Conservation (phyloP, 768 basidiomycete species). For the Lentinus tigrinus region DNA sequence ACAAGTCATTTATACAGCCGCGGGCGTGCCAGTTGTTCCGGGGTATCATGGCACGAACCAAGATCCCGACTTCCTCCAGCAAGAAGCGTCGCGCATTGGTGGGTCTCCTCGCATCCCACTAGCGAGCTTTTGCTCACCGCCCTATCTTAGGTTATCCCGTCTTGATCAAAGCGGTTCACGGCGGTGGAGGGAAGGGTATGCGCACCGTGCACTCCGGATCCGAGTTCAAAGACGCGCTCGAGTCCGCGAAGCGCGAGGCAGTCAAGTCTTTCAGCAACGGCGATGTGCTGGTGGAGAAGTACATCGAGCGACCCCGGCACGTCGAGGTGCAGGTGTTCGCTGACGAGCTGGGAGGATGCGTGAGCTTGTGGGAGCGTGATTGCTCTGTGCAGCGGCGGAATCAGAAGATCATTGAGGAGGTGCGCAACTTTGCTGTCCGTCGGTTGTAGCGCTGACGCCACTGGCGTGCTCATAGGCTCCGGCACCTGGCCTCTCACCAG, state of each 20-base stretch:
- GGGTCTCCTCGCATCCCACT: not conserved
- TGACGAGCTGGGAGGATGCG: slow-evolving; percentile 72
- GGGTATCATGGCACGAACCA: slow-evolving; percentile 90
- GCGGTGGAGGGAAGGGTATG: slow-evolving; percentile 97
- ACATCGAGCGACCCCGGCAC: slow-evolving; percentile 82
- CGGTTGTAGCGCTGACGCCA: not conserved
- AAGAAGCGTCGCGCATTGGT: slow-evolving; percentile 75
- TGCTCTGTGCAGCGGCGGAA: slow-evolving; percentile 90
- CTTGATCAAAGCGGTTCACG: slow-evolving; percentile 94
- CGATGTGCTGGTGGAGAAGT: slow-evolving; percentile 86
- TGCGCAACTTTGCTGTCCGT: slow-evolving; percentile 23
- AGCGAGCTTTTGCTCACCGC: not conserved
- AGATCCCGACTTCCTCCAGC: slow-evolving; percentile 64
- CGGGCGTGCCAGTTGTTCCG: slow-evolving; percentile 90
- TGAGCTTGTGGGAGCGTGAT: slow-evolving; percentile 96
- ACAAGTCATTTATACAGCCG: slow-evolving; percentile 43
- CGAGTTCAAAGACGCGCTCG: slow-evolving; percentile 77
- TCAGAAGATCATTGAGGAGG: slow-evolving; percentile 95
- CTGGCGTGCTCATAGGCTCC: slow-evolving; percentile 59
- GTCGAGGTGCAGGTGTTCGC: slow-evolving; percentile 96
- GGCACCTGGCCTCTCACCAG: slow-evolving; percentile 80
- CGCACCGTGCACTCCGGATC: slow-evolving; percentile 67
- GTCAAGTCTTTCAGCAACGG: slow-evolving; percentile 86
- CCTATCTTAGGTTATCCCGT: slow-evolving; percentile 71
- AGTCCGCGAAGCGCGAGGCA: slow-evolving; percentile 88